A percentile compares a stretch with the other conserved stretches of the same genome.
phyloP scores from a whole-genome alignment of 331 rosid genomes.

The Stylosanthes scabra region DNA sequence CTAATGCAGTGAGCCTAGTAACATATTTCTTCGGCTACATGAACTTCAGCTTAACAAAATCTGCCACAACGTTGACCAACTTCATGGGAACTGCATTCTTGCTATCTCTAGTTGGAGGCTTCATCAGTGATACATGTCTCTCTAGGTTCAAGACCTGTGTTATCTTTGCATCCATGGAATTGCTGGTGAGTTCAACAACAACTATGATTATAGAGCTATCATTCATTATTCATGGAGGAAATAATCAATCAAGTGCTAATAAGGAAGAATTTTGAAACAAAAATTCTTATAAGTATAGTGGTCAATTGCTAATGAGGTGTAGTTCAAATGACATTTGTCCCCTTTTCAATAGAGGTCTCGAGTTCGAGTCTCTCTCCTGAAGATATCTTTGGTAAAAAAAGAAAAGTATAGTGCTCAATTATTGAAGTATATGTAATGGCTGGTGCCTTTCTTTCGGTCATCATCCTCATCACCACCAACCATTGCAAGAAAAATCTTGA shows the following conservation, averaged over 20 bases:
- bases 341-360: too few relatives aligned
- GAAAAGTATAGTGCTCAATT: slow-evolving; percentile 1
- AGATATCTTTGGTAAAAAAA: too few relatives aligned
- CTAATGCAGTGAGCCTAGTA: slow-evolving; percentile 66
- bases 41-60: slow-evolving; percentile 74
- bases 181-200: slow-evolving; percentile 49
- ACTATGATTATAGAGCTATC: slow-evolving; percentile 17
- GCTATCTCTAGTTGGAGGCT: slow-evolving; percentile 71
- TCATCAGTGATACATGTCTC: slow-evolving; percentile 70
- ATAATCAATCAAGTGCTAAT: too few relatives aligned
- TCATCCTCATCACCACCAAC: neutral
- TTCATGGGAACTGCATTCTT: slow-evolving; percentile 79
- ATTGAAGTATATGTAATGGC: slow-evolving; percentile 19
- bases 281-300: too few relatives aligned
- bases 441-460: neutral
- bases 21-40: slow-evolving; percentile 76
- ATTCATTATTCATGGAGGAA: neutral
- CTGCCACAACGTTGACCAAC: slow-evolving; percentile 82
- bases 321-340: too few relatives aligned
- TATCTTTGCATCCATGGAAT: slow-evolving; percentile 58
- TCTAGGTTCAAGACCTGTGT: slow-evolving; percentile 79
- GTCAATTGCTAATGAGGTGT: too few relatives aligned
- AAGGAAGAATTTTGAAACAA: slow-evolving; percentile 1
- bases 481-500: slow-evolving; percentile 9
- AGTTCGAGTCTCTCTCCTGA: too few relatives aligned